Conservation (phyloP, 148 eudicot species). For the Gaultheria prostrata region DNA sequence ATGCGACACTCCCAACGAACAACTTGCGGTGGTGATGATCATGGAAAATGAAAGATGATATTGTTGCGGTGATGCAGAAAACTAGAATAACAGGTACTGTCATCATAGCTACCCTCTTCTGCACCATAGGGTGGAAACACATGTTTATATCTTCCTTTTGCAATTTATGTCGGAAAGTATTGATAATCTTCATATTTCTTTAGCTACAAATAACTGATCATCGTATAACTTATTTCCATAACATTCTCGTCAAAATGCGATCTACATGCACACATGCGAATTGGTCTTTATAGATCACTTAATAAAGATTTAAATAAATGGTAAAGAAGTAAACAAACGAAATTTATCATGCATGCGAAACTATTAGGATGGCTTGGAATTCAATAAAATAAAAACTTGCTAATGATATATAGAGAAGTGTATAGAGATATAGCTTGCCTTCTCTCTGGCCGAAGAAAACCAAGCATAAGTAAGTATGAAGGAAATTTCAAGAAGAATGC, state of each 20-base stretch:
- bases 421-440: constrained; percentile 37
- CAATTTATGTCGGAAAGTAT: background rate
- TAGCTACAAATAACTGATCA: background rate
- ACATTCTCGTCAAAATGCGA: background rate
- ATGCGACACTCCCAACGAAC: constrained; percentile 58
- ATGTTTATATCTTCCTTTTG: constrained; percentile 10
- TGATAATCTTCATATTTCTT: background rate
- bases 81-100: constrained; percentile 31
- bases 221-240: background rate
- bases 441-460: constrained; percentile 53
- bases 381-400: background rate
- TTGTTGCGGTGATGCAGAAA: constrained; percentile 28
- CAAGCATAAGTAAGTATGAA: constrained; percentile 57
- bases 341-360: background rate
- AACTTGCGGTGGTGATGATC: constrained; percentile 54
- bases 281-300: background rate
- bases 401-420: background rate
- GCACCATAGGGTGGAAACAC: constrained; percentile 22
- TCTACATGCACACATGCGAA: background rate
- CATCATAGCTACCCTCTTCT: constrained; percentile 55
- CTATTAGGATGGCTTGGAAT: background rate
- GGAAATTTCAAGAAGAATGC: constrained; percentile 57
- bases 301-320: background rate
- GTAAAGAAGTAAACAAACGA: background rate
- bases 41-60: constrained; percentile 54